A percentile compares a stretch with the other conserved stretches of the same genome.
Evolutionary conservation across 2,329 filamentous ascomycete species (phyloP).

Genomic region (Sarocladium kiliense): DNA sequence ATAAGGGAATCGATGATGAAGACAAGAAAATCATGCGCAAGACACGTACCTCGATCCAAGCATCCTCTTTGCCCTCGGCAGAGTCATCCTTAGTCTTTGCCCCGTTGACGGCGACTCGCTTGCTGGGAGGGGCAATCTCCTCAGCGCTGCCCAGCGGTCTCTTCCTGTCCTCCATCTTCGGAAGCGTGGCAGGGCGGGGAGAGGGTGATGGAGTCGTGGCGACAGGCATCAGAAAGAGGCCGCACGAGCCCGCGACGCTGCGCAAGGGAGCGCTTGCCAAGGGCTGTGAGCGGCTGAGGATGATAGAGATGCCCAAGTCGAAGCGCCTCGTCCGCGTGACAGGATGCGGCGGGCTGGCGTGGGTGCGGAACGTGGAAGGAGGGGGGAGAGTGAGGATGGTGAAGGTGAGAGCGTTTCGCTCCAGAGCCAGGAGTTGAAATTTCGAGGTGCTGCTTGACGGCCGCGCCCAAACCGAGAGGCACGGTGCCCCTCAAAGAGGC

Average conservation of each 20-base stretch:
- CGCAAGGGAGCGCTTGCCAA: constrained; percentile 12
- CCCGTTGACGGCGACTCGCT: constrained; percentile 88
- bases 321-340: constrained; percentile 13
- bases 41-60: constrained; percentile 62
- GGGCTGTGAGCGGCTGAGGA: neutral
- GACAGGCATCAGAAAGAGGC: constrained; percentile 74
- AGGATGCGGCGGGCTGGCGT: constrained; percentile 1
- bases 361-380: constrained; percentile 24
- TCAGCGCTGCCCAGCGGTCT: constrained; percentile 77
- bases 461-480: constrained; percentile 17
- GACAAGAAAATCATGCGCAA: constrained; percentile 19
- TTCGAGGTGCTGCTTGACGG: constrained; percentile 28
- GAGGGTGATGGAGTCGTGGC: constrained; percentile 66
- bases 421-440: constrained; percentile 37
- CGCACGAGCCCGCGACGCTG: constrained; percentile 18
- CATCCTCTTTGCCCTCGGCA: constrained; percentile 52
- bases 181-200: constrained; percentile 73
- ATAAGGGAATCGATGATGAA: neutral
- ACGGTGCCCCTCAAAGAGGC: constrained; percentile 27
- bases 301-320: neutral
- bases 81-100: constrained; percentile 51
- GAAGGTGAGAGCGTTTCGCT: constrained; percentile 21
- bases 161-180: constrained; percentile 99
- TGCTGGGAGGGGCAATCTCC: constrained; percentile 82
- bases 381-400: constrained; percentile 3